Evolutionary conservation across 176 grass and related monocot species (phyloP).

Genomic region (Oryza nivara): DNA sequence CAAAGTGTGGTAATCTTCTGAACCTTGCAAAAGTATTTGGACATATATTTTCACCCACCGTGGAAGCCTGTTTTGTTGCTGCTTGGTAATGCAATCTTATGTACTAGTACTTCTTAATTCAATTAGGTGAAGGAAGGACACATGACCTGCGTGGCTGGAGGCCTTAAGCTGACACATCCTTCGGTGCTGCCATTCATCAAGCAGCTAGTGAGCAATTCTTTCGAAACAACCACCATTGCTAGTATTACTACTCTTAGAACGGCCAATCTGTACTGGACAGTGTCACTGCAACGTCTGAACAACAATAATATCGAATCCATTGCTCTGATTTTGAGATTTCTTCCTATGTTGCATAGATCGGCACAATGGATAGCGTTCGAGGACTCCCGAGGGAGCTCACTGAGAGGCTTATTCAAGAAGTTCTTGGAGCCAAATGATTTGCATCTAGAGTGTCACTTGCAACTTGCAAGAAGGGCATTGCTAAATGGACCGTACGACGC

Average conservation of each 20-base stretch:
- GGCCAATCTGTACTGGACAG: not conserved
- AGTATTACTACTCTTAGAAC: not conserved
- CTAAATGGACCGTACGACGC: too few species aligned
- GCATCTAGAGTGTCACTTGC: not conserved
- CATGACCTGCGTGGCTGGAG: constrained; percentile 79
- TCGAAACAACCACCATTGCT: not conserved
- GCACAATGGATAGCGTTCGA: constrained; percentile 74
- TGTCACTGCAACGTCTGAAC: not conserved
- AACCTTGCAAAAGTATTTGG: not conserved
- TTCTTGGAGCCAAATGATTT: constrained; percentile 9
- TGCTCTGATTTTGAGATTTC: not conserved
- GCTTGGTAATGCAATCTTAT: not conserved
- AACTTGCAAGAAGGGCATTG: too few species aligned
- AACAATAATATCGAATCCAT: not conserved
- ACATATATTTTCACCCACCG: not conserved
- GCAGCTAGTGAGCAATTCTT: constrained; percentile 52
- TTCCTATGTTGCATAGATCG: constrained; percentile 40
- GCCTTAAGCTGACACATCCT: constrained; percentile 73
- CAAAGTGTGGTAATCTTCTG: constrained; percentile 45
- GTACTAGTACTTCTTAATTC: too few species aligned
- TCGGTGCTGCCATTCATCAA: constrained; percentile 64
- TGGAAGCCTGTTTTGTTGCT: not conserved
- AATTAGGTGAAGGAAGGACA: constrained; percentile 53
- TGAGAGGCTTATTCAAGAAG: constrained; percentile 61
- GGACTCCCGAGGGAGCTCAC: constrained; percentile 78